phyloP scores from a whole-genome alignment of 23 red algal genomes.

The Cyanidiococcus yangmingshanensis region DNA sequence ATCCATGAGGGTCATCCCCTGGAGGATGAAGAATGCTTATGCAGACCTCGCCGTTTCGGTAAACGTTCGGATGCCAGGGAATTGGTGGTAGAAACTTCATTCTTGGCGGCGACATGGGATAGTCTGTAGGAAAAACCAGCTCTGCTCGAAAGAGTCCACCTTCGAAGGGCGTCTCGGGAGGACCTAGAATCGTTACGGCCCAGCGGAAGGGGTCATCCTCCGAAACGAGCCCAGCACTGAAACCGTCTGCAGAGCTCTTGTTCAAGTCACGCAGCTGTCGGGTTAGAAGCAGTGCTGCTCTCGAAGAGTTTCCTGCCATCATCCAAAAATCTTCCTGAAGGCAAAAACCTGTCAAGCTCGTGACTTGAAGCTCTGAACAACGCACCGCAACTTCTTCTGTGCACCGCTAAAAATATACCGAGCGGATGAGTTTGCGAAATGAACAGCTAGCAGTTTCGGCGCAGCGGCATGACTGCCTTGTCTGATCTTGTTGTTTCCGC shows the following conservation, averaged over 20 bases:
- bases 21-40: conserved; percentile 94
- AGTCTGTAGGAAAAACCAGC: conserved; percentile 85
- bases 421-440: too few species aligned
- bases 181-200: conserved; percentile 86
- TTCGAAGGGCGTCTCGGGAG: conserved; percentile 83
- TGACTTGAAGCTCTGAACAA: background rate
- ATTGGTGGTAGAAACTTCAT: conserved; percentile 87
- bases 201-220: conserved; percentile 96
- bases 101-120: conserved; percentile 87
- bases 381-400: background rate
- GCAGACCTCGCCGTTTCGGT: conserved; percentile 89
- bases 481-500: background rate
- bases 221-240: conserved; percentile 87
- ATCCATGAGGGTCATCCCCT: conserved; percentile 84
- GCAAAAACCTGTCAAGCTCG: background rate
- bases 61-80: conserved; percentile 98
- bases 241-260: conserved; percentile 75
- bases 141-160: conserved; percentile 89
- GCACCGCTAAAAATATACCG: too few species aligned
- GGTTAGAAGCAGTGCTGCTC: conserved; percentile 83
- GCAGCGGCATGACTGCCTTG: background rate
- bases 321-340: background rate
- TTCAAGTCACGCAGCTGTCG: conserved; percentile 77
- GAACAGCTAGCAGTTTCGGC: background rate
- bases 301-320: conserved; percentile 13